Conservation (phyloP, 495 filamentous ascomycete genomes). For the Oidiodendron maius region DNA sequence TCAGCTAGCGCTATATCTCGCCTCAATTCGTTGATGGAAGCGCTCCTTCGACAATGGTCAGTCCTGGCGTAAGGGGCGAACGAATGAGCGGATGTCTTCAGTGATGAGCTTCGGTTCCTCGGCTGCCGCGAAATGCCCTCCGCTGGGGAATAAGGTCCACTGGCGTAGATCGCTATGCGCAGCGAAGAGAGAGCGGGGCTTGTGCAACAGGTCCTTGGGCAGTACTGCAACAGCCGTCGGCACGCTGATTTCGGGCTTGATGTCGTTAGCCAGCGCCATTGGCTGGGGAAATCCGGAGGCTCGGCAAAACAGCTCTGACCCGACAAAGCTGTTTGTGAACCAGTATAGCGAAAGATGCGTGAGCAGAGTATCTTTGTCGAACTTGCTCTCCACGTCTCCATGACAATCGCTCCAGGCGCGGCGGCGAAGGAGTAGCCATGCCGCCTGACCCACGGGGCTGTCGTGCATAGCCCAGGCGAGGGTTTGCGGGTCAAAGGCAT, state of each 20-base stretch:
- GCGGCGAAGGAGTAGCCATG: slow-evolving; percentile 2
- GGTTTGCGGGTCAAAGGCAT: slow-evolving; percentile 4
- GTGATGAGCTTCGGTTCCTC: no score
- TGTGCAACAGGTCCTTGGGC: neutral
- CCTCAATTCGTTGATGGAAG: no score
- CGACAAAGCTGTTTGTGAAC: slow-evolving; percentile 2
- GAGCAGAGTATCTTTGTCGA: neutral
- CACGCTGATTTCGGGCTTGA: neutral
- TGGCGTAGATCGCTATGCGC: neutral
- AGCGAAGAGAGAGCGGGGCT: neutral
- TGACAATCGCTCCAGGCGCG: slow-evolving; percentile 3
- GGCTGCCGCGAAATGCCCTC: no score
- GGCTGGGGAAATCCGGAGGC: neutral
- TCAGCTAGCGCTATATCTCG: no score
- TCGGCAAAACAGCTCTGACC: slow-evolving; percentile 1
- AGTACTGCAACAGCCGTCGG: slow-evolving; percentile 1
- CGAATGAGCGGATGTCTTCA: no score
- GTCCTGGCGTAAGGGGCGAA: no score
- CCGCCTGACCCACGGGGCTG: slow-evolving; percentile 1
- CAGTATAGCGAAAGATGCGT: slow-evolving; percentile 3
- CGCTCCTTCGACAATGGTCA: no score
- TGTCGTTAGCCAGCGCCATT: neutral
- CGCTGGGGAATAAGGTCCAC: neutral
- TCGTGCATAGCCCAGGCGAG: slow-evolving; percentile 2
- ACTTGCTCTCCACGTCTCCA: slow-evolving; percentile 1